Evolutionary conservation across 371 early-diverging fungal species (phyloP).

Genomic region (Phascolomyces articulosus): DNA sequence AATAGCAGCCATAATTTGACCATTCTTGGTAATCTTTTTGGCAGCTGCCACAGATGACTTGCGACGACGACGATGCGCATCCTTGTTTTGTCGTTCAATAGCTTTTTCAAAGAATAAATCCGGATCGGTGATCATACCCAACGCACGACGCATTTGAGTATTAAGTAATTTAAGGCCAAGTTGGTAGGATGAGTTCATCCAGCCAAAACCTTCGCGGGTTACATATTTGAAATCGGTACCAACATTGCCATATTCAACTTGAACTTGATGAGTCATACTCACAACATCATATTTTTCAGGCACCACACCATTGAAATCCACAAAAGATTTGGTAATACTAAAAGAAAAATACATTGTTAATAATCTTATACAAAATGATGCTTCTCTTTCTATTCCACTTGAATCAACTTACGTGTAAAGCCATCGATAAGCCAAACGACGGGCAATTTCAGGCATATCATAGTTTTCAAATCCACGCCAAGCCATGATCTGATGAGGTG

Average conservation of each 20-base stretch:
- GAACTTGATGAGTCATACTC: slow-evolving; percentile 84
- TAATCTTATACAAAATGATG: neutral
- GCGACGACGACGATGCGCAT: slow-evolving; percentile 17
- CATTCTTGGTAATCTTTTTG: slow-evolving; percentile 31
- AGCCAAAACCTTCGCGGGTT: slow-evolving; percentile 96
- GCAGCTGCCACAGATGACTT: slow-evolving; percentile 32
- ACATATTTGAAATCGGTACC: slow-evolving; percentile 95
- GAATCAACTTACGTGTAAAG: slow-evolving; percentile 76
- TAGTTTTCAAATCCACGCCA: slow-evolving; percentile 92
- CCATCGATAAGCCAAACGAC: slow-evolving; percentile 93
- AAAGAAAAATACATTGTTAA: neutral
- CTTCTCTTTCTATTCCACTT: neutral
- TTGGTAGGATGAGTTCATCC: slow-evolving; percentile 97
- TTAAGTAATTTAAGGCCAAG: slow-evolving; percentile 84
- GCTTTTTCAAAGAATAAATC: slow-evolving; percentile 64
- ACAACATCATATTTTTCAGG: slow-evolving; percentile 96
- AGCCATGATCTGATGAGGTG: slow-evolving; percentile 96
- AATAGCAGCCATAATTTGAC: slow-evolving; percentile 28
- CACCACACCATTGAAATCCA: slow-evolving; percentile 97
- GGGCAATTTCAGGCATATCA: slow-evolving; percentile 77
- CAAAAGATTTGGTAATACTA: slow-evolving; percentile 90
- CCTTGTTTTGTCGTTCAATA: slow-evolving; percentile 22
- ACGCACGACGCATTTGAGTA: slow-evolving; percentile 77
- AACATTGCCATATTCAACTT: slow-evolving; percentile 96
- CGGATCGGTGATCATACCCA: slow-evolving; percentile 85